A percentile compares a stretch with the other conserved stretches of the same genome.
phyloP scores from a whole-genome alignment of 2,329 filamentous ascomycete species.

The Penicillium nordicum region DNA sequence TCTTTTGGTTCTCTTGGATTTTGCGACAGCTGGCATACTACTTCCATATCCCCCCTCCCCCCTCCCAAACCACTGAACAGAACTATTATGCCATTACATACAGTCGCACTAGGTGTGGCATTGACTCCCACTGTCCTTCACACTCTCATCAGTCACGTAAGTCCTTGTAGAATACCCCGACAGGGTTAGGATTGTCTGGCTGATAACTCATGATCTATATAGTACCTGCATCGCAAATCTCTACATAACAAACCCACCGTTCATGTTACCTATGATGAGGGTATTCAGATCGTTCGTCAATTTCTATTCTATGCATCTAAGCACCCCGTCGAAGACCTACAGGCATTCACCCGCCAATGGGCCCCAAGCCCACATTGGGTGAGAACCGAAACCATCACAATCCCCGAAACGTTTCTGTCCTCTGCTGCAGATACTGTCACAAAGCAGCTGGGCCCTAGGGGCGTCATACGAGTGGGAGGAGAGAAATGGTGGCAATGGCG shows the following conservation, averaged over 20 bases:
- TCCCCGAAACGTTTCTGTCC: conserved; percentile 62
- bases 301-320: conserved; percentile 83
- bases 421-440: conserved; percentile 65
- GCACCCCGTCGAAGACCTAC: conserved; percentile 88
- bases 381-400: conserved; percentile 65
- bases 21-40: background rate
- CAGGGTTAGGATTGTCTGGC: background rate
- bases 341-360: conserved; percentile 87
- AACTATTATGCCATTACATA: conserved; percentile 64
- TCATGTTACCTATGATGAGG: conserved; percentile 91
- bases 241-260: conserved; percentile 77
- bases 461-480: conserved; percentile 73
- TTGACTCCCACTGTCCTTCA: conserved; percentile 84
- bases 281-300: conserved; percentile 77
- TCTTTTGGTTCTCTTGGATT: background rate
- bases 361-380: conserved; percentile 89
- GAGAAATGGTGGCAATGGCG: conserved; percentile 89
- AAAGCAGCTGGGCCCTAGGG: conserved; percentile 72
- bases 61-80: background rate
- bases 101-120: conserved; percentile 74
- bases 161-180: conserved; percentile 28
- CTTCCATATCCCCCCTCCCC: background rate
- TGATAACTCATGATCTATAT: conserved; percentile 35
- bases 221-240: conserved; percentile 80
- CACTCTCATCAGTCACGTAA: conserved; percentile 81